Base-by-base conservation (phyloP, 805 yeast species). In the Starmerella scarabaei region DNA sequence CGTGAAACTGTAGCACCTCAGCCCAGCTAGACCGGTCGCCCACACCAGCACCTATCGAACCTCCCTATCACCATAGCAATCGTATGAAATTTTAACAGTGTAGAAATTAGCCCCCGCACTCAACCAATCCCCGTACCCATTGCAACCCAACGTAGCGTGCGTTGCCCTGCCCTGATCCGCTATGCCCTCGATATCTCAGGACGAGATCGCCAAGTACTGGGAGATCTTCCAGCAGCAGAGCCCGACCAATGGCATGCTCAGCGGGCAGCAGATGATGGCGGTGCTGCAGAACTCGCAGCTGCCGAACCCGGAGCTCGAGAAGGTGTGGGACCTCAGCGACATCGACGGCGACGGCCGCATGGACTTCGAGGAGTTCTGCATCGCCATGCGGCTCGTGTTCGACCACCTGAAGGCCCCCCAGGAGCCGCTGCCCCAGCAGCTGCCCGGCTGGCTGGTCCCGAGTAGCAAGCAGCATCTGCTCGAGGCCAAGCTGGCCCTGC, bases 131-230 rank as follows among this genome's bases (percentile, higher is more conserved):
- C n/a, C n/a, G n/a, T n/a, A n/a, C n/a, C n/a, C n/a, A n/a, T n/a
- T n/a, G n/a, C n/a, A n/a, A n/a, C n/a, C n/a, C n/a, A n/a, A n/a
- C n/a, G n/a, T n/a, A n/a, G n/a, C n/a, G n/a, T n/a, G n/a, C n/a
- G n/a, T n/a, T n/a, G n/a, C n/a, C n/a, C n/a, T n/a, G n/a, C n/a
- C n/a, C n/a, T n/a, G n/a, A n/a, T n/a, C n/a, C n/a, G n/a, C n/a
- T 23, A 23, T 48, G 53, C 47, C 53, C 30, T 36, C 47, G 37
- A 27, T 50, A 3, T 39, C 51, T 59, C 91, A 85, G 52, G 85
- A 94, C 80, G 98, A 91, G 62, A 85, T 86, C 53, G 80, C 85
- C 55, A 88, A 88, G 64, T 91, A 85, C 68, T 91, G 98, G 98
- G 94, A 91, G 61, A 86, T 91, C 35, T 91, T 91, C 67, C 75